phyloP scores from a whole-genome alignment of 345 rosid genomes.

The Heritiera littoralis region DNA sequence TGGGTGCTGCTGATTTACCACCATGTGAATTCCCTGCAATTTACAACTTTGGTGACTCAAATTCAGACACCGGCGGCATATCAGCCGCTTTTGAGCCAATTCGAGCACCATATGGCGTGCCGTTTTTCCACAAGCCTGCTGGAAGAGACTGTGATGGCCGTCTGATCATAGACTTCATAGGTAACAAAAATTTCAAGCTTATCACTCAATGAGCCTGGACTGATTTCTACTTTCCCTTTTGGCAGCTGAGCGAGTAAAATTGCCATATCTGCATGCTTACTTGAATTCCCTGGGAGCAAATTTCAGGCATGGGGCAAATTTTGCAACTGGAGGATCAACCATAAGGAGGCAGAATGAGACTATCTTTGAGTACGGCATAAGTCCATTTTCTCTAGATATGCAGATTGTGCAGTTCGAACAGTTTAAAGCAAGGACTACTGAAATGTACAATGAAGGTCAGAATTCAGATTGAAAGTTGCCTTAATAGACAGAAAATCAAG shows the following conservation, averaged over 20 bases:
- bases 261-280: slow-evolving; percentile 88
- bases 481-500: not conserved
- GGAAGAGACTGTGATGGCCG: slow-evolving; percentile 80
- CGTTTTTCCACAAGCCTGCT: slow-evolving; percentile 63
- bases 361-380: slow-evolving; percentile 77
- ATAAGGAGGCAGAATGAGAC: slow-evolving; percentile 83
- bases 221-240: not conserved
- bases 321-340: slow-evolving; percentile 94
- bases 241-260: slow-evolving; percentile 73
- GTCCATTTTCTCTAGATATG: slow-evolving; percentile 88
- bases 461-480: not conserved
- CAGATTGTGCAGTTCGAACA: slow-evolving; percentile 79
- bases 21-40: slow-evolving; percentile 68
- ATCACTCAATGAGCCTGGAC: not conserved
- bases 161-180: slow-evolving; percentile 80
- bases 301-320: slow-evolving; percentile 89
- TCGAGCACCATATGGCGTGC: slow-evolving; percentile 53
- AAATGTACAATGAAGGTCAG: slow-evolving; percentile 54
- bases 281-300: slow-evolving; percentile 78
- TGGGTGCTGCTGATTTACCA: slow-evolving; percentile 22
- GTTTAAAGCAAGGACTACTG: slow-evolving; percentile 61
- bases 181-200: slow-evolving; percentile 24
- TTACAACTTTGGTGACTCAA: slow-evolving; percentile 90
- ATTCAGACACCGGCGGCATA: slow-evolving; percentile 85
- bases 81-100: slow-evolving; percentile 78